Percentiles rank a stretch among this genome's conserved stretches.
Conservation (phyloP, 305 asterid species). For the Striga hermonthica region DNA sequence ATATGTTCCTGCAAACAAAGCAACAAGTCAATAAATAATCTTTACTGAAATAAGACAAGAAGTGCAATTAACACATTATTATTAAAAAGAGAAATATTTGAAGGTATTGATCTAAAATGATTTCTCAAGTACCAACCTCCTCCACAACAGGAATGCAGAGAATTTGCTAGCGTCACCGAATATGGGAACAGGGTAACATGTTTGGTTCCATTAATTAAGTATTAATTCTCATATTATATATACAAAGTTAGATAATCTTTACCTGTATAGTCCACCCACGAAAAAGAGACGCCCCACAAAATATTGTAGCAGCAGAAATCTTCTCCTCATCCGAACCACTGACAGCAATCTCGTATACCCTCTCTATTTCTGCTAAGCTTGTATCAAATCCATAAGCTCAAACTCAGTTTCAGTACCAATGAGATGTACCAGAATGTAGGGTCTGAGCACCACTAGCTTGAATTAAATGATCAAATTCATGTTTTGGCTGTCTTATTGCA, state of each 20-base stretch:
- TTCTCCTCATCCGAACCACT: slow-evolving; percentile 89
- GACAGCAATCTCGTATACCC: slow-evolving; percentile 81
- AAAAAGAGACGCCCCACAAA: slow-evolving; percentile 90
- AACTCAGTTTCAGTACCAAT: slow-evolving; percentile 60
- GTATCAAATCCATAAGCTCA: slow-evolving; percentile 60
- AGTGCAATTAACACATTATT: slow-evolving; percentile 21
- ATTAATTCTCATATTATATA: slow-evolving; percentile 10
- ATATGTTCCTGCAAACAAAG: slow-evolving; percentile 71
- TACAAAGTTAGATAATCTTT: slow-evolving; percentile 27
- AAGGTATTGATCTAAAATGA: slow-evolving; percentile 19
- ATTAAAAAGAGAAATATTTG: neutral
- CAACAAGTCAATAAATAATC: slow-evolving; percentile 15
- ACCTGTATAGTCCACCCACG: slow-evolving; percentile 99
- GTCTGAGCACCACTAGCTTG: slow-evolving; percentile 31
- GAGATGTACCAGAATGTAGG: slow-evolving; percentile 23
- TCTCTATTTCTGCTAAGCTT: slow-evolving; percentile 98
- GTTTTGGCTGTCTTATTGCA: slow-evolving; percentile 18
- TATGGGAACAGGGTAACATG: slow-evolving; percentile 25
- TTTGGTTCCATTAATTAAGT: slow-evolving; percentile 10
- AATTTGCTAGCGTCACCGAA: slow-evolving; percentile 9
- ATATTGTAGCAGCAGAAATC: slow-evolving; percentile 86
- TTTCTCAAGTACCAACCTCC: slow-evolving; percentile 9
- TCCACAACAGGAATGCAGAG: slow-evolving; percentile 14
- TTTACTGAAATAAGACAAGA: slow-evolving; percentile 10
- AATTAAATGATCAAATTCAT: slow-evolving; percentile 26